Evolutionary conservation across 495 filamentous ascomycete species (phyloP).

Genomic region (Gamarada debralockiae): DNA sequence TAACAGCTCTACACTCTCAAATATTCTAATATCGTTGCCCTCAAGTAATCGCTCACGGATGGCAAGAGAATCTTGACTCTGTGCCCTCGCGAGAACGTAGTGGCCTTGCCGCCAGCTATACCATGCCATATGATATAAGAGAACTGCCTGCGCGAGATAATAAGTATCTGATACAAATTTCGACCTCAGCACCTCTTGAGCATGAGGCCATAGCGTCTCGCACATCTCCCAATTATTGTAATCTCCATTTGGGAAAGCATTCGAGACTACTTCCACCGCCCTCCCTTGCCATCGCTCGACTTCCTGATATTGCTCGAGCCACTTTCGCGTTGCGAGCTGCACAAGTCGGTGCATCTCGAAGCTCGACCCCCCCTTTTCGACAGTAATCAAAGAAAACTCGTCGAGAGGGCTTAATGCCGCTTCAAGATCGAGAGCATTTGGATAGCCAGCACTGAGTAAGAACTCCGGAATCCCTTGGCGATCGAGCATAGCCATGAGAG

Average conservation of each 20-base stretch:
- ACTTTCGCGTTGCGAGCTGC: slow-evolving; percentile 21
- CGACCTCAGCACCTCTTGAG: slow-evolving; percentile 18
- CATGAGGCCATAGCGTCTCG: slow-evolving; percentile 27
- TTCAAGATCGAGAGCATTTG: slow-evolving; percentile 11
- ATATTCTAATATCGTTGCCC: not conserved
- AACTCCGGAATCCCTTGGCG: slow-evolving; percentile 36
- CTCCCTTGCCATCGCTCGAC: slow-evolving; percentile 11
- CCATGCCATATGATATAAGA: slow-evolving; percentile 17
- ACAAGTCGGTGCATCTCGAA: slow-evolving; percentile 28
- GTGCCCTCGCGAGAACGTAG: slow-evolving; percentile 7
- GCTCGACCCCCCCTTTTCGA: slow-evolving; percentile 4
- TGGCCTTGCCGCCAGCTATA: slow-evolving; percentile 14
- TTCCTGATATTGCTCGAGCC: slow-evolving; percentile 17
- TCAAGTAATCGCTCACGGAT: slow-evolving; percentile 4
- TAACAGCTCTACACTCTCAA: slow-evolving; percentile 5
- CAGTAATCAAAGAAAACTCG: slow-evolving; percentile 22
- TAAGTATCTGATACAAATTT: slow-evolving; percentile 2
- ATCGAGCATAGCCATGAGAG: slow-evolving; percentile 39
- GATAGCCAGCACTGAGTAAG: slow-evolving; percentile 22
- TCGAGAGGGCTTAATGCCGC: slow-evolving; percentile 9
- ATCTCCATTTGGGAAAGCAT: slow-evolving; percentile 22
- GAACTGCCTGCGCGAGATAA: slow-evolving; percentile 8
- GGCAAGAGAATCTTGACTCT: slow-evolving; percentile 14
- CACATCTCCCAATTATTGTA: slow-evolving; percentile 30
- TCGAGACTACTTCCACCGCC: slow-evolving; percentile 5